Evolutionary conservation across 106 monocot genomes (phyloP).

Genomic region (Triglochin maritima): DNA sequence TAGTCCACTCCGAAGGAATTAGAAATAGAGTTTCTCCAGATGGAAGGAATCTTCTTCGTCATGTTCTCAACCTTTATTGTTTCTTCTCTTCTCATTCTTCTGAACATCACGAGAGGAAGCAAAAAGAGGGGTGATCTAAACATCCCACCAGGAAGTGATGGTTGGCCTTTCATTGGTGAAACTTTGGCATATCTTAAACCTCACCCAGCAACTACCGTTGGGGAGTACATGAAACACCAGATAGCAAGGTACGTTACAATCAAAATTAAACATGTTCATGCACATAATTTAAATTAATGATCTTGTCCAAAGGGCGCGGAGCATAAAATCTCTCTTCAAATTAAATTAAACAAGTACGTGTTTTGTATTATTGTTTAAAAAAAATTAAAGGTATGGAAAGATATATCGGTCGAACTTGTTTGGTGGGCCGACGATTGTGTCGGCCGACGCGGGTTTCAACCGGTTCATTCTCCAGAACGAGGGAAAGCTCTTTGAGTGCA

Average conservation of each 20-base stretch:
- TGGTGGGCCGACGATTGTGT: slow-evolving; percentile 21
- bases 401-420: slow-evolving; percentile 27
- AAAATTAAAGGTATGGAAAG: slow-evolving; percentile 29
- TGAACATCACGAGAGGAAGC: neutral
- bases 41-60: slow-evolving; percentile 2
- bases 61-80: neutral
- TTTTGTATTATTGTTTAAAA: neutral
- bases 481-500: slow-evolving; percentile 17
- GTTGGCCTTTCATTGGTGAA: slow-evolving; percentile 26
- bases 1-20: no score
- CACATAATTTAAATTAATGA: neutral
- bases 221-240: slow-evolving; percentile 24
- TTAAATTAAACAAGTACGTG: neutral
- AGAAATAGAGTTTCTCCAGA: neutral
- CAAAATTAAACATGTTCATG: neutral
- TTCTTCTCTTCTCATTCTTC: slow-evolving; percentile 1
- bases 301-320: no score
- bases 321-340: no score
- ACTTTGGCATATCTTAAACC: slow-evolving; percentile 18
- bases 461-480: slow-evolving; percentile 36
- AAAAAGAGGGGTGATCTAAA: neutral
- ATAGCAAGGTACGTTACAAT: slow-evolving; percentile 10
- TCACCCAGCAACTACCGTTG: slow-evolving; percentile 15
- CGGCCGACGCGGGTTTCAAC: slow-evolving; percentile 34
- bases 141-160: slow-evolving; percentile 16